Base-by-base conservation (phyloP, 164 flowering plant genomes). In the Aristolochia fimbriata region DNA sequence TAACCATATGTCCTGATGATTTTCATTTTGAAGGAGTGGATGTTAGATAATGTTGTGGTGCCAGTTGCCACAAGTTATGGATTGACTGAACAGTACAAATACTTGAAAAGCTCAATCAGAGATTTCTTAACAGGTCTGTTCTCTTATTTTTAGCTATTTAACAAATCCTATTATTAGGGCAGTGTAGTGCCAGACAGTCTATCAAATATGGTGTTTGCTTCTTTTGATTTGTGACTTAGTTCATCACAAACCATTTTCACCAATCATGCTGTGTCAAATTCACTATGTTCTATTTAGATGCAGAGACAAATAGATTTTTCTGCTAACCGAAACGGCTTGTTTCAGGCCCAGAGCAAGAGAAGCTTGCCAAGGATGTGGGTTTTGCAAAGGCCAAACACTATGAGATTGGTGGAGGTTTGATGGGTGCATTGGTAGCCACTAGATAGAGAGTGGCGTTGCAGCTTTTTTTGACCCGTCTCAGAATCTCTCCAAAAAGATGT, bases 21-120 rank as follows among this genome's bases (percentile, higher is more conserved):
- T 63, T 51, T 6, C 31, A 71, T 71, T 72, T 63, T 59, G 62
- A 62, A 90, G 99, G 97, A 76, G 60, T 90, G 92, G 97, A 78
- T 85, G 88, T 80, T 93, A 53, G 90, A 86, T 70, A 81, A 82
- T 62, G 78, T 88, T n/a, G 92, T 93, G 27, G 87, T 90, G 62
- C 99, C 96, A 7, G 81, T 79, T 45, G 94, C 96, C 48, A 68
- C 76, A 56, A 72, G 65, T 59, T 82, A 82, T 68, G 86, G 92
- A 68, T 79, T 90, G 63, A 81, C 73, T 22, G 56, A 81, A 66
- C 97, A 93, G 65, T 90, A 86, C 9, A 61, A 75, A 61, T 90
- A 90, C 71, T 75, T 93, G 74, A 86, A 86, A 63, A 78, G 77
- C 70, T 90, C 97, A 31, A 85, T 93, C 58, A 67, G 67, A 45